Percentiles rank a stretch among this genome's conserved stretches.
phyloP scores from a whole-genome alignment of 2,329 filamentous ascomycete species.

The Nothopassalora personata region DNA sequence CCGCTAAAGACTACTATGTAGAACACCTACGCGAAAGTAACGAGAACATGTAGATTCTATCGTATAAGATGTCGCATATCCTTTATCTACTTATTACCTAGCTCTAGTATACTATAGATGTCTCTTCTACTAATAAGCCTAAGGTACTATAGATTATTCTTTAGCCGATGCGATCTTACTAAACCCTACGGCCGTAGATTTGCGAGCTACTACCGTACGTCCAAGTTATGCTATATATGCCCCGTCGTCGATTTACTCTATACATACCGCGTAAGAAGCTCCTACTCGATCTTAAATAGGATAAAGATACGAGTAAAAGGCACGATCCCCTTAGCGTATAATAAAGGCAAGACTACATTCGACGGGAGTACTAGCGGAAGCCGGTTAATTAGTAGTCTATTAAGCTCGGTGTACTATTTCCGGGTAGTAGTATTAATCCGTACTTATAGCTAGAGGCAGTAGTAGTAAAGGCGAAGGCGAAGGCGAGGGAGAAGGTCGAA shows the following conservation, averaged over 20 bases:
- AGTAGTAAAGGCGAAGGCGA: too few species aligned
- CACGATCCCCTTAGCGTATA: conserved; percentile 62
- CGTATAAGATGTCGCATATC: conserved; percentile 50
- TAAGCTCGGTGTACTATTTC: conserved; percentile 57
- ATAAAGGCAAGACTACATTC: conserved; percentile 50
- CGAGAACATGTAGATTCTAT: conserved; percentile 58
- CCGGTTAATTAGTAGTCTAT: conserved; percentile 63
- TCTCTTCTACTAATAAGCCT: conserved; percentile 12
- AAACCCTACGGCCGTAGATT: conserved; percentile 30
- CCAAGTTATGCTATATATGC: conserved; percentile 12
- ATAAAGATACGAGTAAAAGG: conserved; percentile 67
- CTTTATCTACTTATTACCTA: conserved; percentile 52
- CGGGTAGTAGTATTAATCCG: conserved; percentile 42
- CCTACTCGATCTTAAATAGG: conserved; percentile 64
- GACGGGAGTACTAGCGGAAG: conserved; percentile 67
- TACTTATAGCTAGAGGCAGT: conserved; percentile 8
- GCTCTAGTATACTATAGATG: conserved; percentile 27
- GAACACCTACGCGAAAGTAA: conserved; percentile 72
- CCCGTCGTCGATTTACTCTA: conserved; percentile 3
- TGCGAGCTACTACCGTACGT: conserved; percentile 24
- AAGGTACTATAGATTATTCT: conserved; percentile 29
- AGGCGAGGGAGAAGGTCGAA: conserved; percentile 12
- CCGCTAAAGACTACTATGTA: conserved; percentile 79
- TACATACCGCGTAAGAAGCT: conserved; percentile 37
- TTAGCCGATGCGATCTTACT: conserved; percentile 27